Base-by-base conservation (phyloP, 116 monocot genomes). In the Papilionanthe hybrid region DNA sequence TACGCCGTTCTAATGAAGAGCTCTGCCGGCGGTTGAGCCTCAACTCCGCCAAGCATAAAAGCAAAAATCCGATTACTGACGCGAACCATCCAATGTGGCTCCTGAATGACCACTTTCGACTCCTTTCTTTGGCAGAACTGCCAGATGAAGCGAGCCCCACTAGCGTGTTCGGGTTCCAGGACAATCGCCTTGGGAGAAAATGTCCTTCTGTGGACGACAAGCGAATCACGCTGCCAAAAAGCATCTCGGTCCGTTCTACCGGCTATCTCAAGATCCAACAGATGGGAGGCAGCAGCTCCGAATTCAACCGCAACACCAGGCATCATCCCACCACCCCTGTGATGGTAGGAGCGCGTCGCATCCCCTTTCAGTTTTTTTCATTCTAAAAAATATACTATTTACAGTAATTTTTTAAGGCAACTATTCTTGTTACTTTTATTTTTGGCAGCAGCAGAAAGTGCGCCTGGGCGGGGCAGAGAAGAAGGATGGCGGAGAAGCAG, bases 161-260 rank as follows among this genome's bases (percentile, higher is more conserved):
- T 37, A 90, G 90, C 73, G 90, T 91, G 22, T 85, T 87, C 30
- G 76, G 55, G 55, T 47, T 60, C 49, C 78, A 85, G 48, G 79
- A 80, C 47, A 56, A 68, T 17, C 76, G 74, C 27, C 56, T 32
- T 13, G 77, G 48, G 56, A 28, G 42, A 37, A 9, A 7, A 48
- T n/a, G 23, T 13, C 20, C 20, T 4, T 44, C 42, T 0, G 44
- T 23, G 1, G 42, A 78, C 15, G 86, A 86, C 77, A 76, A 82
- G 49, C 80, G 81, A 2, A 47, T 85, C 19, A 25, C 84, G 5
- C 78, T 92, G 42, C 97, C 97, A 45, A 97, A 97, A 84, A 91
- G 91, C 86, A 97, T 94, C 78, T 92, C 94, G 13, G 82, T 97
- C 49, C 81, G 97, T 11, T 92, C 97, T 7, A 94, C 82, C 72